phyloP scores from a whole-genome alignment of 2,329 filamentous ascomycete genomes.

The Phyllosticta citribraziliensis region DNA sequence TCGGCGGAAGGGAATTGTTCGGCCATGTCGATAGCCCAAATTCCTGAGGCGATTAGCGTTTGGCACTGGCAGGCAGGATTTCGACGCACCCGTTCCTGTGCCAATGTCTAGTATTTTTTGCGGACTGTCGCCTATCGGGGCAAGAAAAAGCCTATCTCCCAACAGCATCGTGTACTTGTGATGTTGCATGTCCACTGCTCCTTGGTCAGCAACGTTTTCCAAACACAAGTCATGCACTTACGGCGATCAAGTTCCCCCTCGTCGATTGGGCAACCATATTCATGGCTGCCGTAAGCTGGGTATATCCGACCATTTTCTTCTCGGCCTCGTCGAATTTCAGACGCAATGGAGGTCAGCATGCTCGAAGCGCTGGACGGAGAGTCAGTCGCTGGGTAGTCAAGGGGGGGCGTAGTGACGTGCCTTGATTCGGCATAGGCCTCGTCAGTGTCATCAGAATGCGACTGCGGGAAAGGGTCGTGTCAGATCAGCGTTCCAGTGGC shows the following conservation, averaged over 20 bases:
- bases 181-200: conserved; percentile 30
- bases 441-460: neutral
- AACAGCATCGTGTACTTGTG: conserved; percentile 30
- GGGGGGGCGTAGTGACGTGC: neutral
- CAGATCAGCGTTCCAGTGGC: neutral
- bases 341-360: conserved; percentile 3
- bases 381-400: neutral
- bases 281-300: neutral
- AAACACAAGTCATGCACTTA: too few relatives aligned
- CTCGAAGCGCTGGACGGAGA: neutral
- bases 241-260: conserved; percentile 5
- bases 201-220: too few relatives aligned
- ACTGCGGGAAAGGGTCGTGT: neutral
- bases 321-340: conserved; percentile 3
- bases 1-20: conserved; percentile 6
- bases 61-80: neutral
- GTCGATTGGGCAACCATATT: conserved; percentile 5
- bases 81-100: conserved; percentile 5
- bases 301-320: conserved; percentile 10
- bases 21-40: conserved; percentile 12
- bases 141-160: conserved; percentile 25
- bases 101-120: conserved; percentile 8
- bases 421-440: conserved; percentile 7
- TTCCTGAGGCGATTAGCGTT: conserved; percentile 1
- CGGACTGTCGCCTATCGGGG: conserved; percentile 18